Evolutionary conservation across 75 land plant genomes (phyloP).

Genomic region (Larix kaempferi): DNA sequence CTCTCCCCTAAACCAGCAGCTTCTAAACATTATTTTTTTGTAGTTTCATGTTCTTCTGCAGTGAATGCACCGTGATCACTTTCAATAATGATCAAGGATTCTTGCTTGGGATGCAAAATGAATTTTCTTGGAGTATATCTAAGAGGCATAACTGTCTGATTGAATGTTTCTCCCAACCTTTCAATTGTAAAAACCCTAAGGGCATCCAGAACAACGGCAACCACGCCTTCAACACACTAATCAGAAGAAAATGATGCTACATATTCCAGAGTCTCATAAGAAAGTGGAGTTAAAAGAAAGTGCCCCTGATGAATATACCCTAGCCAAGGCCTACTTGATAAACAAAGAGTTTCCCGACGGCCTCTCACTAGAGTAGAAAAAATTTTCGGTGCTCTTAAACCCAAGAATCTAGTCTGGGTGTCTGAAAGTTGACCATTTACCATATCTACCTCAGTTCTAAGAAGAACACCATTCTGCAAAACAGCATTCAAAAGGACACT

Average conservation of each 20-base stretch:
- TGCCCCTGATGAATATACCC: constrained; percentile 98
- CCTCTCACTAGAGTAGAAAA: constrained; percentile 82
- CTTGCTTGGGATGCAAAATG: constrained; percentile 84
- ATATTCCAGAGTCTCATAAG: constrained; percentile 94
- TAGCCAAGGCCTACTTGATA: constrained; percentile 98
- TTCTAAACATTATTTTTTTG: constrained; percentile 77
- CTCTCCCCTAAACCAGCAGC: constrained; percentile 72
- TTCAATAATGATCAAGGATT: constrained; percentile 76
- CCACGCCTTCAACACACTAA: constrained; percentile 98
- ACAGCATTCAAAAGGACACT: constrained; percentile 98
- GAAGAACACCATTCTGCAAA: constrained; percentile 88
- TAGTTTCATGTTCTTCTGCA: constrained; percentile 90
- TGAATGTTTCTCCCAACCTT: constrained; percentile 96
- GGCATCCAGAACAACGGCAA: constrained; percentile 92
- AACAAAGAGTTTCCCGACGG: constrained; percentile 80
- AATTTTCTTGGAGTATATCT: constrained; percentile 98
- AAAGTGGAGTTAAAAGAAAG: constrained; percentile 89
- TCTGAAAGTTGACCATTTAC: constrained; percentile 98
- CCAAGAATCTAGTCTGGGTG: constrained; percentile 94
- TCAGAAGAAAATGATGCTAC: constrained; percentile 97
- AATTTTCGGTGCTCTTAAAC: constrained; percentile 89
- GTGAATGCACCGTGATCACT: constrained; percentile 96
- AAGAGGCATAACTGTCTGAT: constrained; percentile 85
- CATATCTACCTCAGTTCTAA: constrained; percentile 98
- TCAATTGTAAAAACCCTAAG: constrained; percentile 93